Conservation (phyloP, 2,329 filamentous ascomycete genomes). For the Fusarium brevicatenulatum region DNA sequence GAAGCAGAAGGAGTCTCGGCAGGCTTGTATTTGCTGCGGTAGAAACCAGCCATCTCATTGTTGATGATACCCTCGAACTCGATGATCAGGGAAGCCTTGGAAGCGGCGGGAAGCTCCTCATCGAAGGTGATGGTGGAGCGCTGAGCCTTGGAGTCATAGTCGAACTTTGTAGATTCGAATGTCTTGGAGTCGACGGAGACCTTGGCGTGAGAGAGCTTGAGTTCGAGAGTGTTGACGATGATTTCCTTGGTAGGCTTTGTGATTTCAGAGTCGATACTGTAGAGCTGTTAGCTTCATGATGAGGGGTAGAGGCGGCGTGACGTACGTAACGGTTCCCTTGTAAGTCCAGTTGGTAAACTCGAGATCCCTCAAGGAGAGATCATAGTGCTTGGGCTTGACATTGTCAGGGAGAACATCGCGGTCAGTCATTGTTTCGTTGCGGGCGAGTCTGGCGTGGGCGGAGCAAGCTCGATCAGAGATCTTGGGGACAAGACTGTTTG, state of each 20-base stretch:
- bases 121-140: constrained; percentile 82
- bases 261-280: constrained; percentile 79
- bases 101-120: constrained; percentile 73
- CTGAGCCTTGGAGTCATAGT: constrained; percentile 86
- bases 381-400: constrained; percentile 87
- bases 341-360: constrained; percentile 81
- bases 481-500: constrained; percentile 40
- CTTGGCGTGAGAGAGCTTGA: constrained; percentile 76
- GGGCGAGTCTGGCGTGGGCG: constrained; percentile 50
- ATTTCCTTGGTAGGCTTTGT: constrained; percentile 78
- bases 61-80: constrained; percentile 86
- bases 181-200: constrained; percentile 67
- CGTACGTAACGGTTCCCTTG: constrained; percentile 78
- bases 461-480: constrained; percentile 49
- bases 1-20: constrained; percentile 75
- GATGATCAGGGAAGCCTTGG: constrained; percentile 74
- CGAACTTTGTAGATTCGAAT: constrained; percentile 72
- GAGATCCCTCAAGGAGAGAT: constrained; percentile 81
- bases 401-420: constrained; percentile 69
- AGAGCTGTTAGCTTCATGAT: constrained; percentile 23
- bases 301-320: constrained; percentile 20
- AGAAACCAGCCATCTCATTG: constrained; percentile 93
- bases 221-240: constrained; percentile 84
- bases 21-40: constrained; percentile 93
- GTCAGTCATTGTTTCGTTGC: constrained; percentile 61